Conservation (phyloP, 805 yeast species). For the Starmerella davenportii region DNA sequence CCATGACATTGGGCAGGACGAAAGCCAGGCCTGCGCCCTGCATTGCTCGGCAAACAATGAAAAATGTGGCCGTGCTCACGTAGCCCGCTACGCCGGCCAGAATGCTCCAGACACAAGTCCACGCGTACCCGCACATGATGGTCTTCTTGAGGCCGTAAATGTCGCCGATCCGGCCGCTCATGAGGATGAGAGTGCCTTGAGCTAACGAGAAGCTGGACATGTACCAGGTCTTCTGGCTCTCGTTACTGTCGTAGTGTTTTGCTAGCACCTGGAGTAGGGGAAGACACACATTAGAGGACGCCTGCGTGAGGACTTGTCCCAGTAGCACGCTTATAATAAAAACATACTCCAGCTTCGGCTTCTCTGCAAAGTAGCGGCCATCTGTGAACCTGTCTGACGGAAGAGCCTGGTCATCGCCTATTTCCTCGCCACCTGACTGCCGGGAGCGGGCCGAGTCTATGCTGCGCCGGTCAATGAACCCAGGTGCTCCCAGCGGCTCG, state of each 20-base stretch:
- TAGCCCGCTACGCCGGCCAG: constrained; percentile 44
- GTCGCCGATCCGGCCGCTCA: constrained; percentile 58
- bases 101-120: constrained; percentile 40
- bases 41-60: constrained; percentile 34
- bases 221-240: constrained; percentile 35
- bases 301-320: constrained; percentile 44
- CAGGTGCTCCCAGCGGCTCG: no score
- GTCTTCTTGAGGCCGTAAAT: constrained; percentile 43
- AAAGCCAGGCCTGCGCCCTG: constrained; percentile 51
- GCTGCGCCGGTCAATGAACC: no score
- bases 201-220: constrained; percentile 55
- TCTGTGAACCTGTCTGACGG: constrained; percentile 12
- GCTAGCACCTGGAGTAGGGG: constrained; percentile 22
- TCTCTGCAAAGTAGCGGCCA: constrained; percentile 11
- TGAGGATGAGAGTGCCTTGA: constrained; percentile 52
- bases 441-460: no score
- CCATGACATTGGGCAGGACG: constrained; percentile 42
- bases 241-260: constrained; percentile 18
- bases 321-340: constrained; percentile 28
- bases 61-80: constrained; percentile 19
- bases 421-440: no score
- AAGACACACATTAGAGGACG: constrained; percentile 11
- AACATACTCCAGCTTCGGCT: constrained; percentile 11
- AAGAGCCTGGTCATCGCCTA: background rate
- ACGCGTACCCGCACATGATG: constrained; percentile 36